Percentiles rank a stretch among this genome's conserved stretches.
phyloP scores from a whole-genome alignment of 148 eudicot genomes.

The Heliamphora exappendiculata region DNA sequence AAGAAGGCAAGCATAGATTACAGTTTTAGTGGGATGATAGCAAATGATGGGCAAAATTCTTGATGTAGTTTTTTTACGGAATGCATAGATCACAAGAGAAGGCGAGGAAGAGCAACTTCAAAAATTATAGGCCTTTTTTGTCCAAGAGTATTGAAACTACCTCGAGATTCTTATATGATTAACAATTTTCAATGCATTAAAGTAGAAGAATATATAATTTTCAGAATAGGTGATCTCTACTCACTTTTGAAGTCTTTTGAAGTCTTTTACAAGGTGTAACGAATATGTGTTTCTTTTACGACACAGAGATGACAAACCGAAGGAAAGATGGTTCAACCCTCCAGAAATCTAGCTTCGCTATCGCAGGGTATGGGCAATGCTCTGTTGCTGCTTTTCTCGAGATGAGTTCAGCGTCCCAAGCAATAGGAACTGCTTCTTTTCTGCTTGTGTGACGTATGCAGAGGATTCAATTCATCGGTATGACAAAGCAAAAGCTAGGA shows the following conservation, averaged over 20 bases:
- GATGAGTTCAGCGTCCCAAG: constrained; percentile 18
- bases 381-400: constrained; percentile 3
- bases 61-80: not conserved
- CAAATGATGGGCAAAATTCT: not conserved
- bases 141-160: too few species aligned
- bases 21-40: not conserved
- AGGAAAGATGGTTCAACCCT: not conserved
- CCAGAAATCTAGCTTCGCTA: not conserved
- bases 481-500: not conserved
- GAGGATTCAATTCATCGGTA: not conserved
- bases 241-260: too few species aligned
- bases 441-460: constrained; percentile 20
- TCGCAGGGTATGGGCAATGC: not conserved
- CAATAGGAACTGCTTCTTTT: not conserved
- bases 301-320: not conserved
- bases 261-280: not conserved
- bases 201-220: too few species aligned
- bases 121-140: too few species aligned
- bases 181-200: too few species aligned
- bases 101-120: constrained; percentile 15
- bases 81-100: constrained; percentile 14
- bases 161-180: too few species aligned
- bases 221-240: too few species aligned
- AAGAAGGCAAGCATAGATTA: constrained; percentile 14
- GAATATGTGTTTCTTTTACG: too few species aligned